Evolutionary conservation across 805 yeast species (phyloP).

Genomic region (Hanseniaspora lindneri): DNA sequence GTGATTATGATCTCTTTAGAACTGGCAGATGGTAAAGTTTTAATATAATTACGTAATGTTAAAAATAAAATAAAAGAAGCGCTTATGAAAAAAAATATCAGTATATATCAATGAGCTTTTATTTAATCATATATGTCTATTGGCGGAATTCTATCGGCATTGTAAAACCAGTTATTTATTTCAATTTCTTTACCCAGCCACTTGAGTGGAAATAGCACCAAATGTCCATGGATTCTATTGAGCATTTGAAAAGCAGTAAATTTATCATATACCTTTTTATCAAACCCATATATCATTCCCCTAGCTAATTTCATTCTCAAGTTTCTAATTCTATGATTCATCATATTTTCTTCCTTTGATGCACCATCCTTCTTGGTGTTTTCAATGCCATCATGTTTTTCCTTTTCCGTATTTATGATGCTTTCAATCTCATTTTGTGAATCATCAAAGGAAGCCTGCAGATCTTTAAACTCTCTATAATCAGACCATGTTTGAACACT

Average conservation of each 20-base stretch:
- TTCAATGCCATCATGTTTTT: not conserved
- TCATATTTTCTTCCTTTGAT: not conserved
- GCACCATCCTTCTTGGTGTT: not conserved
- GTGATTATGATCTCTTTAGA: slow-evolving; percentile 49
- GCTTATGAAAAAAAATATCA: no score
- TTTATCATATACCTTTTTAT: slow-evolving; percentile 50
- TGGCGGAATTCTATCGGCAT: slow-evolving; percentile 87
- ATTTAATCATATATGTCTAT: slow-evolving; percentile 73
- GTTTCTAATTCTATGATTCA: slow-evolving; percentile 16
- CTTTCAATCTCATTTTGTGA: slow-evolving; percentile 27
- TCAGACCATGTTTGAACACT: slow-evolving; percentile 82
- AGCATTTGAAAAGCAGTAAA: slow-evolving; percentile 66
- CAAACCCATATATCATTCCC: slow-evolving; percentile 26
- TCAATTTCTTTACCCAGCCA: slow-evolving; percentile 85
- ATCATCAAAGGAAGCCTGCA: slow-evolving; percentile 44
- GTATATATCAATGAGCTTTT: no score
- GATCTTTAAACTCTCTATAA: slow-evolving; percentile 56
- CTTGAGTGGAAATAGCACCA: slow-evolving; percentile 83
- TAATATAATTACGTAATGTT: no score
- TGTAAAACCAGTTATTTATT: slow-evolving; percentile 89
- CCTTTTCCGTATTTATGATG: slow-evolving; percentile 3
- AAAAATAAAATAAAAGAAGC: no score
- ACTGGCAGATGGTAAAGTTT: not conserved
- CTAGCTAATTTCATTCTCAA: slow-evolving; percentile 26
- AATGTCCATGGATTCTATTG: slow-evolving; percentile 65